Conservation (phyloP, 2,329 filamentous ascomycete species). For the Fusarium sp. region DNA sequence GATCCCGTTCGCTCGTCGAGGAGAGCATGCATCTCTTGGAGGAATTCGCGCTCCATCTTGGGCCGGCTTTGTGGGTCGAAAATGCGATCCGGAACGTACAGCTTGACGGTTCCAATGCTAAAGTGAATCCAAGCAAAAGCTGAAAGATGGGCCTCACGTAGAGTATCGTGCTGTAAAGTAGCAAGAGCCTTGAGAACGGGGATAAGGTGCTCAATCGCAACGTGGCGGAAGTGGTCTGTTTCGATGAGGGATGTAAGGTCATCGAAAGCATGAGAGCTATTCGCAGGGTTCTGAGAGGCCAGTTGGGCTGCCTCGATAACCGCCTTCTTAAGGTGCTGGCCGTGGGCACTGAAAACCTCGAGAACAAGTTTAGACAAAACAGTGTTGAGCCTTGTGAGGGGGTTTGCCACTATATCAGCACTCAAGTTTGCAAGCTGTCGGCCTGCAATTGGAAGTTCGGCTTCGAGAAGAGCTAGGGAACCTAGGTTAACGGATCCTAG, state of each 20-base stretch:
- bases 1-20: constrained; percentile 68
- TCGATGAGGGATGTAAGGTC: constrained; percentile 43
- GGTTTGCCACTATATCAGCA: constrained; percentile 60
- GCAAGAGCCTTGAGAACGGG: constrained; percentile 59
- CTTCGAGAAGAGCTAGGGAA: constrained; percentile 71
- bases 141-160: constrained; percentile 47
- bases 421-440: constrained; percentile 64
- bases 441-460: constrained; percentile 71
- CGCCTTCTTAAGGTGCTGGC: constrained; percentile 46
- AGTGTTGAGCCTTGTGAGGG: constrained; percentile 60
- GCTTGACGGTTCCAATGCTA: constrained; percentile 76
- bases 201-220: constrained; percentile 57
- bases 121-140: constrained; percentile 79
- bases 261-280: constrained; percentile 29
- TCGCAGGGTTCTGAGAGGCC: constrained; percentile 17
- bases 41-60: constrained; percentile 71
- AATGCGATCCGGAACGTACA: constrained; percentile 87
- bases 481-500: constrained; percentile 66
- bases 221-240: constrained; percentile 51
- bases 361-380: constrained; percentile 60
- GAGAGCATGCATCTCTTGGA: constrained; percentile 63
- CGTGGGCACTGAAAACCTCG: constrained; percentile 55
- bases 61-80: constrained; percentile 82
- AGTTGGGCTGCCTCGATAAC: constrained; percentile 43
- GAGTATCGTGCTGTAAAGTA: constrained; percentile 30